Percentiles rank a stretch among this genome's conserved stretches.
Conservation (phyloP, 495 filamentous ascomycete species). For the Neurospora sp. region DNA sequence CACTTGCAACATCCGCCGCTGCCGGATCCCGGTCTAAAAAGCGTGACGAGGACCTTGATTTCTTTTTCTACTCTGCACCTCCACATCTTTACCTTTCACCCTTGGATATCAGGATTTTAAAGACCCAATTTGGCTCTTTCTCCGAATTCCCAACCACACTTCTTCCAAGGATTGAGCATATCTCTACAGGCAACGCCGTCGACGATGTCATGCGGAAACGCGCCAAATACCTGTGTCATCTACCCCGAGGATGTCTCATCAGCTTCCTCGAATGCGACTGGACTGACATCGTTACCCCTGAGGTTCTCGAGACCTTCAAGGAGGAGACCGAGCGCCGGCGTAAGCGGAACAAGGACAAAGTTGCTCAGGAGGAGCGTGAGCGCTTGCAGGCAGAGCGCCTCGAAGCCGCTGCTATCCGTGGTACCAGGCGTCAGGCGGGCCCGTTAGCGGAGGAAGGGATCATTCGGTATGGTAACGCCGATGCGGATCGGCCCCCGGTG, state of each 20-base stretch:
- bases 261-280: conserved; percentile 95
- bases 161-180: conserved; percentile 81
- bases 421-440: conserved; percentile 29
- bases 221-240: conserved; percentile 82
- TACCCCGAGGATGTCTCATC: conserved; percentile 88
- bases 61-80: conserved; percentile 85
- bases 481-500: conserved; percentile 18
- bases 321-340: conserved; percentile 69
- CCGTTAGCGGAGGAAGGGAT: conserved; percentile 26
- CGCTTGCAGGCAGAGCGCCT: conserved; percentile 75
- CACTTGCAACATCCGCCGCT: neutral
- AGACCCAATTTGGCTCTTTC: conserved; percentile 79
- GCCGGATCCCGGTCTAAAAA: conserved; percentile 7
- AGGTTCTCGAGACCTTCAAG: conserved; percentile 63
- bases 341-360: conserved; percentile 77
- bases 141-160: conserved; percentile 78
- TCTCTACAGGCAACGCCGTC: conserved; percentile 81
- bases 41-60: conserved; percentile 30
- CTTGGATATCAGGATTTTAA: conserved; percentile 91
- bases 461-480: conserved; percentile 16
- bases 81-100: conserved; percentile 89
- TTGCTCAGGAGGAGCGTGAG: conserved; percentile 81
- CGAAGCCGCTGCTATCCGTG: conserved; percentile 46
- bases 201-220: conserved; percentile 82
- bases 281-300: conserved; percentile 75